Conservation (phyloP, 2,329 filamentous ascomycete species). For the Aspergillus alliaceus region DNA sequence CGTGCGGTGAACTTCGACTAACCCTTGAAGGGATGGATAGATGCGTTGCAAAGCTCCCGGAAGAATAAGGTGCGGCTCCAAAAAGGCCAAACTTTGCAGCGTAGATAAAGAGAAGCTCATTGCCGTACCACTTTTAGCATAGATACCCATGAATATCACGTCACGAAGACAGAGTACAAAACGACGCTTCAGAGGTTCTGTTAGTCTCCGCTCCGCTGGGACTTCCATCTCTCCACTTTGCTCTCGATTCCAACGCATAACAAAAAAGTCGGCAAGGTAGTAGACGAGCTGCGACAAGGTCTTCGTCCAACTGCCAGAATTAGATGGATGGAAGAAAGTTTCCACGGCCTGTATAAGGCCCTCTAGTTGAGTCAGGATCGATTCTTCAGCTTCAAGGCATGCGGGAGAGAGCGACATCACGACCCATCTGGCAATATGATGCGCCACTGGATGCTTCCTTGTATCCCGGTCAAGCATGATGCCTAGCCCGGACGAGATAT, state of each 20-base stretch:
- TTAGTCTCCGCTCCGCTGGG: slow-evolving; percentile 76
- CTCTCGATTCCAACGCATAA: slow-evolving; percentile 96
- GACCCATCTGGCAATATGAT: slow-evolving; percentile 90
- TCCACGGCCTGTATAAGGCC: slow-evolving; percentile 92
- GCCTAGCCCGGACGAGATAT: slow-evolving; percentile 78
- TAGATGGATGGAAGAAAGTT: slow-evolving; percentile 98
- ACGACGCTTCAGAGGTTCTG: slow-evolving; percentile 75
- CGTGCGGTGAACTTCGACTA: slow-evolving; percentile 95
- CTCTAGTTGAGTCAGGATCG: slow-evolving; percentile 80
- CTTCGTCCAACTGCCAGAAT: slow-evolving; percentile 87
- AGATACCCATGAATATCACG: slow-evolving; percentile 97
- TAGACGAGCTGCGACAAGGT: slow-evolving; percentile 87
- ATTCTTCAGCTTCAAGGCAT: slow-evolving; percentile 74
- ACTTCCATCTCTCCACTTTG: slow-evolving; percentile 88
- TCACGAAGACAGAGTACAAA: slow-evolving; percentile 89
- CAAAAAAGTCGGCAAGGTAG: slow-evolving; percentile 92
- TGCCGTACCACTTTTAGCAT: slow-evolving; percentile 88
- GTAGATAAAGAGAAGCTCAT: slow-evolving; percentile 91
- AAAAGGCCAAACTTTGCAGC: slow-evolving; percentile 81
- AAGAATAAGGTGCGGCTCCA: slow-evolving; percentile 88
- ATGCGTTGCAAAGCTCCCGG: slow-evolving; percentile 93
- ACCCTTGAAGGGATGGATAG: slow-evolving; percentile 92
- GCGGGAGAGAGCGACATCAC: slow-evolving; percentile 88
- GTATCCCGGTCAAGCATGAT: slow-evolving; percentile 88
- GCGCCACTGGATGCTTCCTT: slow-evolving; percentile 87